Base-by-base conservation (phyloP, 805 yeast genomes). In the Metschnikowia reukaufii region DNA sequence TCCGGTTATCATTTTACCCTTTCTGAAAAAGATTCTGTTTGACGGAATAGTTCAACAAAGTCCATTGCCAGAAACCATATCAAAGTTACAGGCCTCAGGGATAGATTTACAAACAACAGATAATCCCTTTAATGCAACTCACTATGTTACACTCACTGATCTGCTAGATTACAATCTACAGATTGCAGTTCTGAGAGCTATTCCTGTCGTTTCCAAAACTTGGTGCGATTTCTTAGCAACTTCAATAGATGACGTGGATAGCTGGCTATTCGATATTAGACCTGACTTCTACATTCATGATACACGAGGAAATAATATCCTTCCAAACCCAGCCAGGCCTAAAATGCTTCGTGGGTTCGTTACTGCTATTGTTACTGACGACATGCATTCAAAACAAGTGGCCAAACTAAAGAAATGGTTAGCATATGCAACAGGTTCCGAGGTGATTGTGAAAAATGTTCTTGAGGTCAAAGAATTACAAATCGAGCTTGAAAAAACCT, bases 121-220 rank as follows among this genome's bases (percentile, higher is more conserved):
- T 2, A 50, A 56, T 27, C 55, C 61, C 3, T 20, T 36, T 3
- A 4, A 23, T 2, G 67, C 68, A 0, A 61, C 66, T 4, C 65
- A 65, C 42, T 62, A 55, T 42, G 50, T 58, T 23, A 48, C 63
- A 0, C 41, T 46, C 18, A 40, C 47, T 3, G 58, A 54, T 15
- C 33, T 43, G 8, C 48, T 44, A 10, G 55, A 49, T 27, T 50
- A 44, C 23, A 36, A 48, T 12, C 39, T 61, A n/a, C 57, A 55
- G 27, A 44, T 60, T 16, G 63, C 70, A 4, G 47, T 68, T 23
- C 60, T 62, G 55, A 52, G 63, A 15, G 68, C 62, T 0, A 38
- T 66, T 3, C 70, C 73, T 4, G 47, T 69, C 4, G 50, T 68
- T 12, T 53, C 58, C 18, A 38, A 47, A 16, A 29, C 47, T 1